phyloP scores from a whole-genome alignment of 1,139 yeast genomes.

The Nakaseomyces uthaithaninus region DNA sequence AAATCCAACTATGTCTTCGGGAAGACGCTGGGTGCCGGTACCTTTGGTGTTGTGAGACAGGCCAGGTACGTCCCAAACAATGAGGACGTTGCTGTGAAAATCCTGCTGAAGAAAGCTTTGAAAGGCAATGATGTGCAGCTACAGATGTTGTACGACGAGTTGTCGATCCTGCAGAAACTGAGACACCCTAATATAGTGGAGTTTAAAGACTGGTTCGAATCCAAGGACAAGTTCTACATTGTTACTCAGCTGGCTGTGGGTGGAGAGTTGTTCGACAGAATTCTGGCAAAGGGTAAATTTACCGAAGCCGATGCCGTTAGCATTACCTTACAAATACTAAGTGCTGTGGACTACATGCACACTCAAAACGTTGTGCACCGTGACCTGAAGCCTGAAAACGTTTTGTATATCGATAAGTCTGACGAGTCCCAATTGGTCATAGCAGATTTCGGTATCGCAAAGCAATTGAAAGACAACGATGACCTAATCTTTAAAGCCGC shows the following conservation, averaged over 20 bases:
- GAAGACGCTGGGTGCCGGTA: conserved; percentile 80
- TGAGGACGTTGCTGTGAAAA: conserved; percentile 80
- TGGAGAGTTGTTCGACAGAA: conserved; percentile 84
- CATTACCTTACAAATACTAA: conserved; percentile 60
- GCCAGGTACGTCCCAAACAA: conserved; percentile 53
- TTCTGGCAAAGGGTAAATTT: conserved; percentile 64
- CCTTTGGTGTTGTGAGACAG: conserved; percentile 80
- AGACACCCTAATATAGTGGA: conserved; percentile 76
- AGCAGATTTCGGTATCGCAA: conserved; percentile 93
- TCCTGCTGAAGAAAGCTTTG: conserved; percentile 71
- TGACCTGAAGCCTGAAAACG: conserved; percentile 85
- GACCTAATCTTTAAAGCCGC: conserved; percentile 72
- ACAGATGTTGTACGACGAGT: conserved; percentile 64
- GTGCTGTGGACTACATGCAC: conserved; percentile 71
- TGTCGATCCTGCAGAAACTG: conserved; percentile 55
- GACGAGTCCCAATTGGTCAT: conserved; percentile 62
- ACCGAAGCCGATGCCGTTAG: conserved; percentile 77
- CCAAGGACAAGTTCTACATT: conserved; percentile 65
- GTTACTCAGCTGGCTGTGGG: conserved; percentile 79
- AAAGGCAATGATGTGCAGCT: conserved; percentile 53
- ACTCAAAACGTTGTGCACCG: conserved; percentile 72
- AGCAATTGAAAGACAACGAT: conserved; percentile 46
- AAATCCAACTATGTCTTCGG: conserved; percentile 66
- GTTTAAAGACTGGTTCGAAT: conserved; percentile 83
- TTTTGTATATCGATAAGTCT: conserved; percentile 44